Evolutionary conservation across 2,329 filamentous ascomycete species (phyloP), one percentile per base, ranked within the genome.

Genomic region (Cladophialophora exuberans): DNA sequence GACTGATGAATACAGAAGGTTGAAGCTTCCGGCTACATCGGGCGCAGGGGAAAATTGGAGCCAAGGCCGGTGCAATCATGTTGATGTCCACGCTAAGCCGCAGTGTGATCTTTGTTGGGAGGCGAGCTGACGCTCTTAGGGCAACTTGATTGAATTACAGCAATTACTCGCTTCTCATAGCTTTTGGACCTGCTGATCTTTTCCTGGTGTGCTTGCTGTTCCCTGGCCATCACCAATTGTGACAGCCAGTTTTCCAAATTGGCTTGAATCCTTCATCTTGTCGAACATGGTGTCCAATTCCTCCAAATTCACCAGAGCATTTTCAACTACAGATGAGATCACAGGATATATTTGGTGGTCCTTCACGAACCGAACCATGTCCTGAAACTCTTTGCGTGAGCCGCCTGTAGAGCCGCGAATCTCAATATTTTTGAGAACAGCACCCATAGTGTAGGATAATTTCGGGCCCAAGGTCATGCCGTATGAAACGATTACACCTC

Each of bases 181-280:
- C 28, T 31, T 31, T 31, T 31, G 28, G 7, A 13, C 28, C 28
- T 31, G 28, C 28, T 31, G 28, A 31, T 6, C 13, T 31, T 31
- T 13, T 13, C 7, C 28, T 13, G 28, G 13, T 31, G 28, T 13
- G 35, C 35, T 17, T 9, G 35, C 35, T 17, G 6, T 43, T 26
- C 18, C 23, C 15, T 49, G 10, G 6, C 17, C 17, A 10, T 45
- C 9, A 17, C 10, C 78, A 65, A 92, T 81, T 65, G 89, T 83
- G 62, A 97, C 83, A 1, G 97, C 90, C 64, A 97, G 72, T 74
- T 97, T 97, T 6, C 93, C 93, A 76, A 97, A 96, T 72, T 97
- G 93, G 59, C 76, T 85, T 0, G 87, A 90, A 3, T 83, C 82
- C 69, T 89, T 89, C 83, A 97, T 95, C 45, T 96, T 90, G 35